Evolutionary conservation across 108 stramenopile genomes (phyloP).

Genomic region (Chaetoceros muelleri): DNA sequence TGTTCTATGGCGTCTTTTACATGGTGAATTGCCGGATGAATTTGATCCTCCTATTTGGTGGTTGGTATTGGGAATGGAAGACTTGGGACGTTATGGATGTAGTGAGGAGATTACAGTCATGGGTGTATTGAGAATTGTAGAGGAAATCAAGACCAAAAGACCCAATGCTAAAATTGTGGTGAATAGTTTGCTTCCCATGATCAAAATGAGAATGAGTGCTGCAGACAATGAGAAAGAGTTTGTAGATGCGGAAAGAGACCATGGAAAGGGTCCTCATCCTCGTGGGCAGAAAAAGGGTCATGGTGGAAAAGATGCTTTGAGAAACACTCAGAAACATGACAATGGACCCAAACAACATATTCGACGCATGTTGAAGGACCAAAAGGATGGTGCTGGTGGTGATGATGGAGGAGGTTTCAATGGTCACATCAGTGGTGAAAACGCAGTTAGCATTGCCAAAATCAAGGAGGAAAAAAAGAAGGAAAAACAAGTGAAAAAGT

Average conservation of each 20-base stretch:
- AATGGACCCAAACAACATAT: background rate
- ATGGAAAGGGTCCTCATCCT: background rate
- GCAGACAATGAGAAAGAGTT: background rate
- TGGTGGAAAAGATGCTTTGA: background rate
- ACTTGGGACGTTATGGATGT: constrained; percentile 66
- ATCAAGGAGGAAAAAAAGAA: constrained; percentile 3
- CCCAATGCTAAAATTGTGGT: constrained; percentile 71
- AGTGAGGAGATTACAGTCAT: constrained; percentile 71
- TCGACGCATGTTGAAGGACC: background rate
- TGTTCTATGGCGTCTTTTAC: constrained; percentile 32
- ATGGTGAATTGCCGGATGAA: constrained; percentile 44
- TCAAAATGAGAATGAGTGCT: constrained; percentile 29
- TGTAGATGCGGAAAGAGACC: background rate
- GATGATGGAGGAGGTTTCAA: background rate
- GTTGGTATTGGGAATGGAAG: constrained; percentile 72
- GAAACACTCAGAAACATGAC: background rate
- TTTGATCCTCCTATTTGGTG: constrained; percentile 82
- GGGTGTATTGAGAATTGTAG: constrained; percentile 68
- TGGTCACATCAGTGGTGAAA: background rate
- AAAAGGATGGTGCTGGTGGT: background rate
- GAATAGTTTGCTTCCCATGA: constrained; percentile 66
- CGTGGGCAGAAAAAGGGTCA: background rate
- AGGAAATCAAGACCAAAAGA: constrained; percentile 53
- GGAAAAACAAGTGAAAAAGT: constrained; percentile 1
- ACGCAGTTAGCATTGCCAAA: background rate